Conservation (phyloP, 208 protist genomes). For the Acanthamoeba quina region DNA sequence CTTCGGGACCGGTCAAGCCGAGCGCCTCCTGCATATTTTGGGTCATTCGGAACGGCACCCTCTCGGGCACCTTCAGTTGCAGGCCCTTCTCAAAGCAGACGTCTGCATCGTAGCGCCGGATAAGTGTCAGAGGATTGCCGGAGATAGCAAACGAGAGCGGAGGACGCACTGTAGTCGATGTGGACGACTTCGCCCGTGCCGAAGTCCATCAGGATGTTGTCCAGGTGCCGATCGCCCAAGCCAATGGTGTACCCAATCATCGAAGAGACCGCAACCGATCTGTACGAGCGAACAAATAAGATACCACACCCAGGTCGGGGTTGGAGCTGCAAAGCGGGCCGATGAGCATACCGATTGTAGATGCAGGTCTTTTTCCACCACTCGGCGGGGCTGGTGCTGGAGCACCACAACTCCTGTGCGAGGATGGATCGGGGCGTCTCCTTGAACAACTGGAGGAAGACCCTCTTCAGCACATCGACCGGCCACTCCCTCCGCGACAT, state of each 20-base stretch:
- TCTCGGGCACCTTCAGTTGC: constrained; percentile 94
- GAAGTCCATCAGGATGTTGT: constrained; percentile 96
- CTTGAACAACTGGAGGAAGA: constrained; percentile 69
- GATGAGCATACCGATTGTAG: constrained; percentile 35
- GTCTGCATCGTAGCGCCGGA: not conserved
- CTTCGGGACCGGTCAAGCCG: constrained; percentile 94
- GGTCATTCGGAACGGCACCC: constrained; percentile 97
- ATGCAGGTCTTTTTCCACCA: constrained; percentile 70
- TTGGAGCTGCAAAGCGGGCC: not conserved
- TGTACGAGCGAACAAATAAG: not conserved
- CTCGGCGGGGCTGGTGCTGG: constrained; percentile 35
- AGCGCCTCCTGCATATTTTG: constrained; percentile 95
- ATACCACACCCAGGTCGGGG: not conserved
- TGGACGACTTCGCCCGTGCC: constrained; percentile 94
- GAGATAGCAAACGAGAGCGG: not conserved
- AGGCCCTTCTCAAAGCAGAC: constrained; percentile 96
- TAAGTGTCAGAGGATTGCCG: not conserved
- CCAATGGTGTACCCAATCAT: constrained; percentile 97
- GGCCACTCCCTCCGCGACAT: constrained; percentile 81
- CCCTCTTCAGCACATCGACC: constrained; percentile 63
- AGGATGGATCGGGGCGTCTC: constrained; percentile 76
- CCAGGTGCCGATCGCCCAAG: constrained; percentile 96
- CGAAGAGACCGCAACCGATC: constrained; percentile 90
- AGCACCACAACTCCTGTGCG: constrained; percentile 49
- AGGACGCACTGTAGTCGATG: constrained; percentile 95